phyloP scores from a whole-genome alignment of 2,329 filamentous ascomycete species.

The Metarhizium robertsii region DNA sequence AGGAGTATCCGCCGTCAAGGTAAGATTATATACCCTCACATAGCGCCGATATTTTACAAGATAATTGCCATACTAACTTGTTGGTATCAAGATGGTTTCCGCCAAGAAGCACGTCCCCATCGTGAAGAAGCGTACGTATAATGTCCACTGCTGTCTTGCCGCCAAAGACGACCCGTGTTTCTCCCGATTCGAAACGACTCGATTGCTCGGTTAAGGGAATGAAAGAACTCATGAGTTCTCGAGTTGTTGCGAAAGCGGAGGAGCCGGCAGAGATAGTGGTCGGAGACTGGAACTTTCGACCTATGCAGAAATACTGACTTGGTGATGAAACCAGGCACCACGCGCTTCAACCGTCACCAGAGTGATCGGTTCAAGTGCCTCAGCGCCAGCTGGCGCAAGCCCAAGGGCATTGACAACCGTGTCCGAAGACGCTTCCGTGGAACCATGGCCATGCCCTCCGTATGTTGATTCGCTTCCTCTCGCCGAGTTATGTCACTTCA shows the following conservation, averaged over 20 bases:
- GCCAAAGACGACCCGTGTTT: neutral
- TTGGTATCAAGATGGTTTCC: slow-evolving; percentile 73
- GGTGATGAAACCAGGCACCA: slow-evolving; percentile 56
- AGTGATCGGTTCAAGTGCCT: slow-evolving; percentile 94
- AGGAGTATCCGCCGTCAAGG: slow-evolving; percentile 32
- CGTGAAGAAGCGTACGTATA: slow-evolving; percentile 97
- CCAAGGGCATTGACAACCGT: slow-evolving; percentile 99
- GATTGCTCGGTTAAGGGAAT: too few species aligned
- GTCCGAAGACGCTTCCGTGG: slow-evolving; percentile 97
- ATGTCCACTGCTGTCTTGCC: neutral
- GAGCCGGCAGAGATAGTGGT: too few species aligned
- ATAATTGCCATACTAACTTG: slow-evolving; percentile 20
- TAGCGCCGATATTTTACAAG: neutral
- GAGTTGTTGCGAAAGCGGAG: neutral
- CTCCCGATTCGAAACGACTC: too few species aligned
- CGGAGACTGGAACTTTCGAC: neutral
- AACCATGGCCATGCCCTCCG: slow-evolving; percentile 93
- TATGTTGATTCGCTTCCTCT: slow-evolving; percentile 44
- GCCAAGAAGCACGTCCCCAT: slow-evolving; percentile 99
- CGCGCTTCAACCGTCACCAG: slow-evolving; percentile 96
- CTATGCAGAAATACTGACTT: slow-evolving; percentile 26
- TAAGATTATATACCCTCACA: slow-evolving; percentile 11
- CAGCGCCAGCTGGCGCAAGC: slow-evolving; percentile 90
- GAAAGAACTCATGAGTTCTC: neutral
- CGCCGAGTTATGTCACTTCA: neutral